Conservation (phyloP, 176 grass and related monocot species). For the Miscanthus lutarioriparius region DNA sequence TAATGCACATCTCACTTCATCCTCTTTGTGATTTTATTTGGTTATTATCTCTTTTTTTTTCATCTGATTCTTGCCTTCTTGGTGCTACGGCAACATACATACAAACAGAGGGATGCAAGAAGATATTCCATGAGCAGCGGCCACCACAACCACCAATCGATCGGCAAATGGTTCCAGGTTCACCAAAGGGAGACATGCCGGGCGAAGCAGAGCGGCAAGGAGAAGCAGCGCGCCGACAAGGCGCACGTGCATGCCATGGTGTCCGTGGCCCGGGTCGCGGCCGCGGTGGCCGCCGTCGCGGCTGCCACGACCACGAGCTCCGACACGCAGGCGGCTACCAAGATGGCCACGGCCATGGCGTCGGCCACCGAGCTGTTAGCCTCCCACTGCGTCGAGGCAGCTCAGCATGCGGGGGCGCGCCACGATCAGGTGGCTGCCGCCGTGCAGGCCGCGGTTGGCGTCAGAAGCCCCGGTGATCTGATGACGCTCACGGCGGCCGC, state of each 20-base stretch:
- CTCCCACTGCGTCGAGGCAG: conserved; percentile 83
- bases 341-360: conserved; percentile 72
- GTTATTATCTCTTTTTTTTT: not conserved
- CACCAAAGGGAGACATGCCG: conserved; percentile 56
- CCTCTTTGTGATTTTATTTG: not conserved
- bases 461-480: conserved; percentile 72
- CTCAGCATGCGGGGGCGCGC: conserved; percentile 59
- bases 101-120: conserved; percentile 22
- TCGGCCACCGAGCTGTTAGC: conserved; percentile 83
- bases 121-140: conserved; percentile 50
- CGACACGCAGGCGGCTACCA: conserved; percentile 41
- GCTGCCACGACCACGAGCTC: conserved; percentile 52
- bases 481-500: conserved; percentile 93
- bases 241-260: conserved; percentile 79
- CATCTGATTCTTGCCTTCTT: not conserved
- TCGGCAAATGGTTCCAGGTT: conserved; percentile 74
- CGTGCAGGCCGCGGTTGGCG: conserved; percentile 68
- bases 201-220: conserved; percentile 63
- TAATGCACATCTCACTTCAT: conserved; percentile 25
- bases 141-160: conserved; percentile 45
- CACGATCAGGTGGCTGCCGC: conserved; percentile 66
- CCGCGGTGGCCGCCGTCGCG: conserved; percentile 66
- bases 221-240: conserved; percentile 74
- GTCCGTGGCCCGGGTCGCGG: conserved; percentile 77
- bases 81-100: not conserved